Conservation (phyloP, 805 yeast species). For the Tetrapisispora nanseiensis region DNA sequence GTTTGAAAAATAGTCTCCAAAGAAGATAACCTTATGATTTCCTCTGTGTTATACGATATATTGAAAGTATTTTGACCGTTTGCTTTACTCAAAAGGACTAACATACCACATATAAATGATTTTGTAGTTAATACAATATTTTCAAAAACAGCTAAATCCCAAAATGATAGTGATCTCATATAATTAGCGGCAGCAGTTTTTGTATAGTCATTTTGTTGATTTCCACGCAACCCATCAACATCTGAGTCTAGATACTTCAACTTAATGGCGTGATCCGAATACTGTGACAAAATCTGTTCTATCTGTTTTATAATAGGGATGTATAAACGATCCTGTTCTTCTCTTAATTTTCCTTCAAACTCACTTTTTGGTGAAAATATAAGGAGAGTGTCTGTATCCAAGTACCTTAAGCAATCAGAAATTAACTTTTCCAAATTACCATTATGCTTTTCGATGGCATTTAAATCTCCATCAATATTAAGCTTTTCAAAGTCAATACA, state of each 20-base stretch:
- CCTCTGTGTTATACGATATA: conserved; percentile 42
- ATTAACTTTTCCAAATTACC: conserved; percentile 45
- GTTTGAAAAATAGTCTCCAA: conserved; percentile 82
- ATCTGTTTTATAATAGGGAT: conserved; percentile 62
- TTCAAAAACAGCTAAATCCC: conserved; percentile 84
- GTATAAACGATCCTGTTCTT: conserved; percentile 70
- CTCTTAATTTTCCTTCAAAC: conserved; percentile 72
- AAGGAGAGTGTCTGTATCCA: conserved; percentile 89
- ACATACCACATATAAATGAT: conserved; percentile 74
- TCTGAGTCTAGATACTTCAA: conserved; percentile 71
- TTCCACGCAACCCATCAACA: conserved; percentile 69
- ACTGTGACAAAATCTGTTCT: conserved; percentile 44
- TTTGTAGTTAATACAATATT: conserved; percentile 79
- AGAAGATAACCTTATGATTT: conserved; percentile 66
- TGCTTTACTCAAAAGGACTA: conserved; percentile 43
- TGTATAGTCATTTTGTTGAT: conserved; percentile 53
- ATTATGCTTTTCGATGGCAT: conserved; percentile 52
- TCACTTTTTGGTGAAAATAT: conserved; percentile 75
- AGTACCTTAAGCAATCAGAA: conserved; percentile 58
- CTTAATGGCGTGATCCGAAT: conserved; percentile 24
- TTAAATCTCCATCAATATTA: conserved; percentile 33
- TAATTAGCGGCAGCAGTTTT: conserved; percentile 54
- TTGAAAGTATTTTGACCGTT: conserved; percentile 9
- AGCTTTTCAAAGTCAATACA: conserved; percentile 62
- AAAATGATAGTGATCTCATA: conserved; percentile 51